Evolutionary conservation across 371 early-diverging fungal species (phyloP), one percentile per base, ranked within the genome.

Genomic region (Lichtheimia ramosa): DNA sequence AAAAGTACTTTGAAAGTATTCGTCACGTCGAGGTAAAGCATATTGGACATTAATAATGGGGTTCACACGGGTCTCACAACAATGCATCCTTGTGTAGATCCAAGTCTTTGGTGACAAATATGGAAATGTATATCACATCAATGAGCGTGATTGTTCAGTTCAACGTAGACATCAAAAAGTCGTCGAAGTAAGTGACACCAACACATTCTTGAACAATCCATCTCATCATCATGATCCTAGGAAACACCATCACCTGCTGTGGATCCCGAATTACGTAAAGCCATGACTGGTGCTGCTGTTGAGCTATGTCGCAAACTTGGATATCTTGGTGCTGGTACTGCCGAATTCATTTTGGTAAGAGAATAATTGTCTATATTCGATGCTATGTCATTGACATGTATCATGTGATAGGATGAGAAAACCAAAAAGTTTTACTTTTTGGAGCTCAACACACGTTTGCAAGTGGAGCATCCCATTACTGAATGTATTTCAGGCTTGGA

Each of bases 381-480:
- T 5, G 2, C 43, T 1, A 16, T 46, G 13, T 46, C 16, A 46
- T 16, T 21, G n/a, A n/a, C 12, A 46, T 5, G 1, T 10, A 21
- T 21, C n/a, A 13, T 25, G 5, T 13, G 15, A 0, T 57, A 57
- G 49, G 85, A 85, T 54, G 82, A 83, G 56, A 77, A 81, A 48
- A 78, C 77, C 41, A 84, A 83, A 55, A 80, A 87, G 58, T 90
- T 91, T 50, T 94, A 88, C 77, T 92, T 92, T 69, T 74, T 92
- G 71, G 93, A 92, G 65, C 78, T 92, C 74, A 92, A 92, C 75
- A 92, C 92, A 0, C 89, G 92, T 43, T 75, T 92, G 55, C 93
- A 92, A 68, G 95, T 95, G 52, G 98, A 98, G 76, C 99, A 97
- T 74, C 96, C 97, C 25, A 93, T 97, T 55, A 96, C 98, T 14